Percentiles rank a stretch among this genome's conserved stretches.
These are phyloP conservation scores for Kokia cookei DNA, from an alignment of 441 rosid genomes.

Conservation along the genomic window DNA sequence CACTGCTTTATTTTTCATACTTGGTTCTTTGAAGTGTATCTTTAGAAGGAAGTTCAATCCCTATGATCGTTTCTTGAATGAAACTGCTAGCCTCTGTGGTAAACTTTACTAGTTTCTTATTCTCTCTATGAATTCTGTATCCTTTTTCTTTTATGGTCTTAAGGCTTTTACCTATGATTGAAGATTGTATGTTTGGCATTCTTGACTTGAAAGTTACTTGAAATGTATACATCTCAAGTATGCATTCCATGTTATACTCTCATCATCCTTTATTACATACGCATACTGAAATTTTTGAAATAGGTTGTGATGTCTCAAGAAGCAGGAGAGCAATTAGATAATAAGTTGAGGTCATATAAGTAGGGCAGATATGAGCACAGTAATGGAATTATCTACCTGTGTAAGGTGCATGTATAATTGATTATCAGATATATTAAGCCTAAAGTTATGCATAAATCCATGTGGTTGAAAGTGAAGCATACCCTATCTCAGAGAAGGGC, in stretches of 20 bases:
- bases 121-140: not conserved
- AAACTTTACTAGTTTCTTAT: not conserved
- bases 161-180: not conserved
- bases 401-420: not conserved
- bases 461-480: not conserved
- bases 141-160: not conserved
- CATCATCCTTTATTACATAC: not conserved
- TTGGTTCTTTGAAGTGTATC: not conserved
- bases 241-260: not conserved
- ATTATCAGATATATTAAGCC: not conserved
- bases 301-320: not conserved
- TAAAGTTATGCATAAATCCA: not conserved
- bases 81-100: not conserved
- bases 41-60: not conserved
- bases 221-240: not conserved
- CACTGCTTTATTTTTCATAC: not conserved
- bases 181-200: not conserved
- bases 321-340: not conserved
- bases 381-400: not conserved
- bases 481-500: not conserved
- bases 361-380: no score
- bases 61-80: not conserved
- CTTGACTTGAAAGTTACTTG: not conserved
- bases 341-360: slow-evolving; percentile 1
- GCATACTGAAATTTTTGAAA: not conserved